These are phyloP conservation scores for Populus simonii DNA, from an alignment of 345 rosid genomes.

Conservation along the genomic window DNA sequence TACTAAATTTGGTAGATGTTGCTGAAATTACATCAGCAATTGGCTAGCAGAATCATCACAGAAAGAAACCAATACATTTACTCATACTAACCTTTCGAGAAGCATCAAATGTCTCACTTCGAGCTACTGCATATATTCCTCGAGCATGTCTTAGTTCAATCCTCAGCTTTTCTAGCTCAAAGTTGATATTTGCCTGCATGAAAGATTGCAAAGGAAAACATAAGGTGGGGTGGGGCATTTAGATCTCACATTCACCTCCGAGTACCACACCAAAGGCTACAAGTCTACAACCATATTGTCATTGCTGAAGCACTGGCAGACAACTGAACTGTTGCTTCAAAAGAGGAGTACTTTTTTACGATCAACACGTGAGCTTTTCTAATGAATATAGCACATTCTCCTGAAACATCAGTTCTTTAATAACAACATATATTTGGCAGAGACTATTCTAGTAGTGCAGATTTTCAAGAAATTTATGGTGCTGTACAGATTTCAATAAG, in stretches of 20 bases:
- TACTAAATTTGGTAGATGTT: not conserved
- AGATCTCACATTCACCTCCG: too few species aligned
- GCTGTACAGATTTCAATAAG: not conserved
- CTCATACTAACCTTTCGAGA: slow-evolving; percentile 60
- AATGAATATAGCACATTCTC: not conserved
- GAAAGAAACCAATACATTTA: slow-evolving; percentile 5
- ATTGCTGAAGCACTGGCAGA: too few species aligned
- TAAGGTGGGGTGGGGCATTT: not conserved
- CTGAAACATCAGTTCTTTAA: not conserved
- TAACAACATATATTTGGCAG: not conserved
- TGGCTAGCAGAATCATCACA: not conserved
- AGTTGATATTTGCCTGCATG: slow-evolving; percentile 49
- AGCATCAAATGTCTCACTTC: slow-evolving; percentile 71
- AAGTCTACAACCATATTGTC: too few species aligned
- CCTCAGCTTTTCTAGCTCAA: slow-evolving; percentile 86
- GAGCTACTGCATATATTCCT: slow-evolving; percentile 76
- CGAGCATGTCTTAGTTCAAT: slow-evolving; percentile 72
- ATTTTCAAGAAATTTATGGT: not conserved
- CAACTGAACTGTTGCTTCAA: not conserved
- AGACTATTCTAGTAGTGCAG: not conserved
- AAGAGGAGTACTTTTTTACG: not conserved
- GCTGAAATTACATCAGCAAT: not conserved
- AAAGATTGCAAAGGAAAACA: slow-evolving; percentile 4
- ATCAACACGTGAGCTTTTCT: not conserved
- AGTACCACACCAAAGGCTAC: too few species aligned